Percentiles rank a stretch among this genome's conserved stretches.
Conservation (phyloP, 2,329 filamentous ascomycete species). For the Exophiala alcalophila region DNA sequence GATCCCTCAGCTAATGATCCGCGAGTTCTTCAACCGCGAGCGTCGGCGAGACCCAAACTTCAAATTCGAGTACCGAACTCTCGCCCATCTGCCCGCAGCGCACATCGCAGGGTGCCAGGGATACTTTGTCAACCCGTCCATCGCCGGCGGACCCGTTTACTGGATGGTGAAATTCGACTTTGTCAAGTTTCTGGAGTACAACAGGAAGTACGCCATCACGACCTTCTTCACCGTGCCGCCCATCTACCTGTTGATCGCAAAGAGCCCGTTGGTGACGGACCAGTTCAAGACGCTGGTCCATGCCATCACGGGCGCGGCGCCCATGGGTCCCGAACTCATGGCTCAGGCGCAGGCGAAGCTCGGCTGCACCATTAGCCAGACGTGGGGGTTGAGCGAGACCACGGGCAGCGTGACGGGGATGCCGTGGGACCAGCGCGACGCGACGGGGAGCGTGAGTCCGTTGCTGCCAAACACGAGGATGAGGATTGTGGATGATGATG, state of each 20-base stretch:
- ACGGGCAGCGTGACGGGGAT: conserved; percentile 28
- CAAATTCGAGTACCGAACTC: conserved; percentile 36
- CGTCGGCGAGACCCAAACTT: conserved; percentile 33
- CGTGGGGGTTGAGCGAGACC: conserved; percentile 29
- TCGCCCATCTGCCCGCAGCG: conserved; percentile 48
- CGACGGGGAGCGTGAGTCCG: conserved; percentile 23
- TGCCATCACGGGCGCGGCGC: conserved; percentile 55
- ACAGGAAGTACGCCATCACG: conserved; percentile 51
- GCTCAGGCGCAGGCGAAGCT: conserved; percentile 51
- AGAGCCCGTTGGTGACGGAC: conserved; percentile 54
- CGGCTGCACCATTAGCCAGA: conserved; percentile 32
- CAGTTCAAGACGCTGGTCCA: conserved; percentile 52
- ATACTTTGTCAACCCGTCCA: conserved; percentile 48
- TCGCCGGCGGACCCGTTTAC: conserved; percentile 51
- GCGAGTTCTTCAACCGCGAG: conserved; percentile 31
- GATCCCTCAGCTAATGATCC: conserved; percentile 31
- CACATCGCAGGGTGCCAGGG: conserved; percentile 50
- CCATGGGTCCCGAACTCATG: conserved; percentile 55
- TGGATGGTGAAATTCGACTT: conserved; percentile 65
- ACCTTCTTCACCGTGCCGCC: conserved; percentile 60
- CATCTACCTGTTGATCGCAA: conserved; percentile 60
- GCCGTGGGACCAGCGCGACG: conserved; percentile 26
- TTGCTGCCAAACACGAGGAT: conserved; percentile 25
- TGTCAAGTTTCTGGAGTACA: conserved; percentile 54
- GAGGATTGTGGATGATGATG: conserved; percentile 29